phyloP scores from a whole-genome alignment of 1,284 basidiomycete genomes.

The Tilletiaria anomala region DNA sequence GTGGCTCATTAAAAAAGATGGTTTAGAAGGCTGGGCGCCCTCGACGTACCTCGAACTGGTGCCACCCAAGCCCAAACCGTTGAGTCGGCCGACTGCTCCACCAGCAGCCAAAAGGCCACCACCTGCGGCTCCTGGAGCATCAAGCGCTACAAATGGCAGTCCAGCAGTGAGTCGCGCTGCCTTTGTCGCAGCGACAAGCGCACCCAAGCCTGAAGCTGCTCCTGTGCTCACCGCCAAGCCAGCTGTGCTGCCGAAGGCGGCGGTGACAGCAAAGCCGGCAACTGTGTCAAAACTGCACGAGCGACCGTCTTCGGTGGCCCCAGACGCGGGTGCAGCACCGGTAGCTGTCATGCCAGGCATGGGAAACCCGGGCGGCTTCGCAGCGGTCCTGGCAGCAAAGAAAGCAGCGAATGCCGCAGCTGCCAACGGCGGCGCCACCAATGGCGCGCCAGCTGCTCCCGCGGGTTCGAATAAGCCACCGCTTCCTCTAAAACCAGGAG shows the following conservation, averaged over 20 bases:
- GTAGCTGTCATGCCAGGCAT: constrained; percentile 42
- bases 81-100: constrained; percentile 4
- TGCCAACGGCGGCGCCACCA: background rate
- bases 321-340: constrained; percentile 39
- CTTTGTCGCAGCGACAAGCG: constrained; percentile 42
- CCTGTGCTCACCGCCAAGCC: constrained; percentile 43
- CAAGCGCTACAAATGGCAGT: constrained; percentile 7
- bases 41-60: constrained; percentile 64
- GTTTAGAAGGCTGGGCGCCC: constrained; percentile 82
- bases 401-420: constrained; percentile 27
- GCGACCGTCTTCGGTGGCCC: constrained; percentile 7
- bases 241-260: constrained; percentile 15
- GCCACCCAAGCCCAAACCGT: constrained; percentile 44
- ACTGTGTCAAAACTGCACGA: background rate
- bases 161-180: constrained; percentile 15
- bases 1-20: constrained; percentile 86
- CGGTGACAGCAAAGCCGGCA: constrained; percentile 42
- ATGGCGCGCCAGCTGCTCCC: background rate
- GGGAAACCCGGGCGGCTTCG: constrained; percentile 40
- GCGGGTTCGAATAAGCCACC: background rate
- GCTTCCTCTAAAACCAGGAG: background rate
- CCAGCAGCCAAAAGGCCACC: constrained; percentile 30
- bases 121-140: no score
- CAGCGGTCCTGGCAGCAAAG: constrained; percentile 42
- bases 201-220: constrained; percentile 43